Conservation (phyloP, 2,329 filamentous ascomycete species). For the Hypocrella siamensis region DNA sequence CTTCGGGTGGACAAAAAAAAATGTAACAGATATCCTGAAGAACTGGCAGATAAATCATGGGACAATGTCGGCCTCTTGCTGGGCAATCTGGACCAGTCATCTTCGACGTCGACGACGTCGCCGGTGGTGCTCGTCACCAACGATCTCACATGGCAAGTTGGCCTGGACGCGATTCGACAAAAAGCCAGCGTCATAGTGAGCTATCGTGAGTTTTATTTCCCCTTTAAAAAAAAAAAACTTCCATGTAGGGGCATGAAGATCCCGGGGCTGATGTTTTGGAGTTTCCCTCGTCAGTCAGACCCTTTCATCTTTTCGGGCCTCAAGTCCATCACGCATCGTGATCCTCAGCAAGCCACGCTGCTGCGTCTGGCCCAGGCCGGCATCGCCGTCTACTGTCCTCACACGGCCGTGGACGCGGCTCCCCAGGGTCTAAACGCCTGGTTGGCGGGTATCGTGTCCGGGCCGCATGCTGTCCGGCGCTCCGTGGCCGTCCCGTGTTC, state of each 20-base stretch:
- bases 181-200: constrained; percentile 68
- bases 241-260: background rate
- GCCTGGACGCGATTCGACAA: constrained; percentile 71
- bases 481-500: constrained; percentile 28
- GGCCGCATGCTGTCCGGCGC: constrained; percentile 21
- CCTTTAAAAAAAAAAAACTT: background rate
- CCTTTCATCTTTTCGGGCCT: constrained; percentile 92
- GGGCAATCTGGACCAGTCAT: constrained; percentile 27
- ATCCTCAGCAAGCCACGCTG: constrained; percentile 77
- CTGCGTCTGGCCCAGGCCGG: constrained; percentile 70
- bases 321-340: constrained; percentile 70
- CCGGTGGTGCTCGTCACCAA: constrained; percentile 49
- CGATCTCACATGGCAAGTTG: constrained; percentile 78
- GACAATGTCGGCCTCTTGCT: constrained; percentile 87
- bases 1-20: background rate
- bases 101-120: constrained; percentile 11
- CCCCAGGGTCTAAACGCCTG: constrained; percentile 80
- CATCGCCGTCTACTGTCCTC: constrained; percentile 89
- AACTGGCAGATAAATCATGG: constrained; percentile 76
- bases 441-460: constrained; percentile 74
- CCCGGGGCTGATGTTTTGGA: background rate
- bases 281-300: constrained; percentile 43
- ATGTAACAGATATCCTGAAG: constrained; percentile 61
- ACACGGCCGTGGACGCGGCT: constrained; percentile 86
- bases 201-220: constrained; percentile 48